Conservation (phyloP, 1,284 basidiomycete species). For the Cryptococcus sp. region DNA sequence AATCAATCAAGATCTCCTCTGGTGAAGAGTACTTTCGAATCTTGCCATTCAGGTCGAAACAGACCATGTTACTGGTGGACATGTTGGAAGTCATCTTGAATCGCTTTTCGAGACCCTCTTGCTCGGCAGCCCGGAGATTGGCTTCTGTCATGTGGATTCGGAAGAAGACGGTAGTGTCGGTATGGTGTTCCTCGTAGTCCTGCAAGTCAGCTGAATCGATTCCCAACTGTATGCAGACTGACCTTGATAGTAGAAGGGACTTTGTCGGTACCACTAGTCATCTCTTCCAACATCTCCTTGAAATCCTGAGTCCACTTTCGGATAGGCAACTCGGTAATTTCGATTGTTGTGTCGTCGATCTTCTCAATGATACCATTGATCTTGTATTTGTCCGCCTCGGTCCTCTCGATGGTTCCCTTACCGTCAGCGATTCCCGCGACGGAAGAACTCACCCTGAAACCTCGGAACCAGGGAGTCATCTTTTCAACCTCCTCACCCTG, state of each 20-base stretch:
- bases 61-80: constrained; percentile 95
- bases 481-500: constrained; percentile 73
- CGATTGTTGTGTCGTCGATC: constrained; percentile 79
- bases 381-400: constrained; percentile 81
- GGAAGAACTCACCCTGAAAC: constrained; percentile 59
- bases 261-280: constrained; percentile 58
- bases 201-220: constrained; percentile 49
- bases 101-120: constrained; percentile 81
- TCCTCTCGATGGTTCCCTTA: constrained; percentile 76
- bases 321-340: constrained; percentile 94
- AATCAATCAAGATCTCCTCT: constrained; percentile 91
- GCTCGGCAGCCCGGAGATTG: constrained; percentile 79
- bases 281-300: constrained; percentile 82
- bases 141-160: constrained; percentile 74
- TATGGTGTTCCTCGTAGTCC: constrained; percentile 96
- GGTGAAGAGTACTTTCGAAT: constrained; percentile 89
- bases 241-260: constrained; percentile 56
- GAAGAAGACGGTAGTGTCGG: constrained; percentile 89
- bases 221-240: too few relatives aligned
- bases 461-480: constrained; percentile 97
- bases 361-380: constrained; percentile 71
- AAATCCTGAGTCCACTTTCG: constrained; percentile 92
- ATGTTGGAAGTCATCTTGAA: constrained; percentile 86
- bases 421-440: neutral
- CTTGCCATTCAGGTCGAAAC: constrained; percentile 93